Percentiles rank a stretch among this genome's conserved stretches.
Evolutionary conservation across 345 rosid genomes (phyloP).

Genomic region (Eutrema heterophyllum): DNA sequence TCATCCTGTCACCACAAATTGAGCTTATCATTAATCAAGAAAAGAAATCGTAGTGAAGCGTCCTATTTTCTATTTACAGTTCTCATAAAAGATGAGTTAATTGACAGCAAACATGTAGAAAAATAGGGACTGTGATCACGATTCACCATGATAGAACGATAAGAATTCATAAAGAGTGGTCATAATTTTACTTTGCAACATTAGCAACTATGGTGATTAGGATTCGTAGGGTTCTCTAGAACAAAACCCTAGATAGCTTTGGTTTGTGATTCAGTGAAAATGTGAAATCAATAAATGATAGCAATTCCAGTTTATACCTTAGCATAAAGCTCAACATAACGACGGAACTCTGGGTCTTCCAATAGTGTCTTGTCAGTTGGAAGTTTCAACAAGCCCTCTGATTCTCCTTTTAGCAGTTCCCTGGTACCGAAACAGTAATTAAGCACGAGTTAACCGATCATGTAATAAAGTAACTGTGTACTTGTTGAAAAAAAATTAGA

Average conservation of each 20-base stretch:
- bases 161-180: background rate
- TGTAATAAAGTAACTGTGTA: background rate
- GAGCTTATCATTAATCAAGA: background rate
- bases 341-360: constrained; percentile 64
- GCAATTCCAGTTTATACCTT: constrained; percentile 43
- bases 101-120: background rate
- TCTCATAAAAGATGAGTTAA: background rate
- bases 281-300: background rate
- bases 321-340: constrained; percentile 73
- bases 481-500: background rate
- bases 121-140: background rate
- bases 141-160: background rate
- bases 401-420: constrained; percentile 67
- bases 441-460: background rate
- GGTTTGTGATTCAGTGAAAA: background rate
- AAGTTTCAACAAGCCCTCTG: constrained; percentile 81
- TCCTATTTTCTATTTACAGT: background rate
- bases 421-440: constrained; percentile 28
- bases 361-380: constrained; percentile 74
- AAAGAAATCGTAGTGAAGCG: background rate
- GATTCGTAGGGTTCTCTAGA: background rate
- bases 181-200: background rate
- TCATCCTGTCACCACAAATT: constrained; percentile 56
- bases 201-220: background rate
- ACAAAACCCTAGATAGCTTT: background rate